phyloP scores from a whole-genome alignment of 1,139 yeast genomes.

The Sugiyamaella neomexicana region DNA sequence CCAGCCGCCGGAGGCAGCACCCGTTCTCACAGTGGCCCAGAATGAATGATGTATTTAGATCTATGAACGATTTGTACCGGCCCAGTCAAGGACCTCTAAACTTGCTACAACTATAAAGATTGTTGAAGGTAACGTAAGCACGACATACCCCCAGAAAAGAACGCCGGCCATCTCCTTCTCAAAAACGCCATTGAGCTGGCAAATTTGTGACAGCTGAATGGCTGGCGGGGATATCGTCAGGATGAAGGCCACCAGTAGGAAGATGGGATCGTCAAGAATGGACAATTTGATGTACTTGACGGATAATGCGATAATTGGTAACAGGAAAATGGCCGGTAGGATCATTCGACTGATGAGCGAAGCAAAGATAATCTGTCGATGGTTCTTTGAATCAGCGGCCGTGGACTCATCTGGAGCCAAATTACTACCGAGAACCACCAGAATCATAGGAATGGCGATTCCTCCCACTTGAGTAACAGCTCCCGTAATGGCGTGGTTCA shows the following conservation, averaged over 20 bases:
- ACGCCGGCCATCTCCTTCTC: slow-evolving; percentile 85
- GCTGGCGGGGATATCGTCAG: slow-evolving; percentile 83
- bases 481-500: slow-evolving; percentile 73
- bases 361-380: slow-evolving; percentile 60
- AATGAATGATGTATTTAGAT: neutral
- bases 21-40: too few relatives aligned
- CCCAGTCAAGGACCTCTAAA: slow-evolving; percentile 62
- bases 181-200: slow-evolving; percentile 72
- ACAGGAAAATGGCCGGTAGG: slow-evolving; percentile 63
- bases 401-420: slow-evolving; percentile 42
- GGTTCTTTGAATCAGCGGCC: slow-evolving; percentile 53
- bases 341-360: slow-evolving; percentile 76
- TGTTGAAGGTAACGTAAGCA: slow-evolving; percentile 75
- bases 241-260: slow-evolving; percentile 70
- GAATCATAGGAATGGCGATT: slow-evolving; percentile 80
- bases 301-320: slow-evolving; percentile 65
- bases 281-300: slow-evolving; percentile 67
- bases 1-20: slow-evolving; percentile 12
- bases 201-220: slow-evolving; percentile 77
- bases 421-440: slow-evolving; percentile 61
- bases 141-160: slow-evolving; percentile 82
- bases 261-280: slow-evolving; percentile 80
- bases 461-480: slow-evolving; percentile 79
- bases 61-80: slow-evolving; percentile 33
- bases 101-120: slow-evolving; percentile 68